A percentile compares a stretch with the other conserved stretches of the same genome.
These are phyloP conservation scores for Lichtheimia corymbifera DNA, from an alignment of 371 early-diverging fungal species.

Conservation along the genomic window DNA sequence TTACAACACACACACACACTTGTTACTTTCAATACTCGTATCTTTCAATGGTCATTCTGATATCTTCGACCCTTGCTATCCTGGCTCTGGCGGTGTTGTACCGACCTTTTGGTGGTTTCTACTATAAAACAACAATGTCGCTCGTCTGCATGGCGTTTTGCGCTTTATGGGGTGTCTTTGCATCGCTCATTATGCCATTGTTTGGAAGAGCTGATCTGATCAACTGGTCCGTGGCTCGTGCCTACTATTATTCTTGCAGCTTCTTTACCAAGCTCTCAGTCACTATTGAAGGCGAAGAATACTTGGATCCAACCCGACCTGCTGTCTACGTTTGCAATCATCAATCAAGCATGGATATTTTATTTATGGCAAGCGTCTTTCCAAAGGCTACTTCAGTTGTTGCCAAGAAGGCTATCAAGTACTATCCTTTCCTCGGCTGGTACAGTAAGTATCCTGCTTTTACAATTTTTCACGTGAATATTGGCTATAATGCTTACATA, in stretches of 20 bases:
- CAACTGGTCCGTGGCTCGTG: conserved; percentile 65
- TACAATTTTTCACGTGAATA: neutral
- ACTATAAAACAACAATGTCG: conserved; percentile 30
- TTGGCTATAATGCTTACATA: neutral
- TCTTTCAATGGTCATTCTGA: neutral
- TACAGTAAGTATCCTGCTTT: conserved; percentile 67
- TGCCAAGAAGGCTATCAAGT: conserved; percentile 82
- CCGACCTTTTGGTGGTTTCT: conserved; percentile 35
- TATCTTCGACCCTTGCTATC: conserved; percentile 6
- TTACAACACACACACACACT: neutral
- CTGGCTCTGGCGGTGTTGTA: conserved; percentile 19
- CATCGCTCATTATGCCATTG: conserved; percentile 45
- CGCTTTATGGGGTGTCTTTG: conserved; percentile 48
- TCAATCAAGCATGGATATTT: conserved; percentile 83
- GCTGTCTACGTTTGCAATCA: conserved; percentile 85
- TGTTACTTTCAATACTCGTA: too few species aligned
- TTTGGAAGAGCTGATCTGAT: conserved; percentile 49
- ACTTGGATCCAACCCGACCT: conserved; percentile 53
- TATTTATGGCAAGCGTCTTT: conserved; percentile 71
- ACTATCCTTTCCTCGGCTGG: conserved; percentile 84
- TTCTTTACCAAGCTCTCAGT: conserved; percentile 59
- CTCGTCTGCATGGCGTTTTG: conserved; percentile 23
- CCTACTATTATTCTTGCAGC: conserved; percentile 51
- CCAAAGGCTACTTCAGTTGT: conserved; percentile 75
- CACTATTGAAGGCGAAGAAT: conserved; percentile 63